phyloP scores from a whole-genome alignment of 257 asterid genomes.

The Solanum chaucha region DNA sequence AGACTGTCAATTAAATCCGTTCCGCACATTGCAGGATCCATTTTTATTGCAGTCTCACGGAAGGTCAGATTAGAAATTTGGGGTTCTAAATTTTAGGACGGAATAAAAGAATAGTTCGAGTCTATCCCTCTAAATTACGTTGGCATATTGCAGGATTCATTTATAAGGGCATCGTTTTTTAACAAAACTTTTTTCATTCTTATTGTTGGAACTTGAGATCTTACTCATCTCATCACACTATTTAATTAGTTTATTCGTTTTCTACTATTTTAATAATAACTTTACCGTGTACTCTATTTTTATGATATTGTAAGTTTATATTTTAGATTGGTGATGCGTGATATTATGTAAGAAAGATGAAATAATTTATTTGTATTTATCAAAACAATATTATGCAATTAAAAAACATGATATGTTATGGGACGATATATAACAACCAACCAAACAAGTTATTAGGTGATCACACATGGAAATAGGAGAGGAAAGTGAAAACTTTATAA shows the following conservation, averaged over 20 bases:
- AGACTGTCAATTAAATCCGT: background rate
- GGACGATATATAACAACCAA: background rate
- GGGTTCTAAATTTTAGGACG: too few relatives aligned
- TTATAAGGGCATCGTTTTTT: background rate
- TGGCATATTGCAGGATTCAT: background rate
- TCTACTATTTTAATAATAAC: background rate
- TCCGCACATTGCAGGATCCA: background rate
- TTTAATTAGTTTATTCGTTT: background rate
- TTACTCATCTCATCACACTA: background rate
- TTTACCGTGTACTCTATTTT: rapidly evolving
- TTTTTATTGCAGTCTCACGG: background rate
- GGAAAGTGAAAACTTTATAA: background rate
- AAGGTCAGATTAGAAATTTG: too few relatives aligned
- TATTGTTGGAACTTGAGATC: background rate
- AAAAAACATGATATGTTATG: background rate
- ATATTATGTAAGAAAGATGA: background rate
- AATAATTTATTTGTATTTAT: background rate
- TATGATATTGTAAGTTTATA: background rate
- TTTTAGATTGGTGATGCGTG: background rate
- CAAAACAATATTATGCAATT: background rate
- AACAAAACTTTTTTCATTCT: background rate
- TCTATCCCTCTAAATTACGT: background rate
- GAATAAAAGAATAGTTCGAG: background rate
- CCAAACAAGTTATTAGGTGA: background rate
- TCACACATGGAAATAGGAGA: background rate